Evolutionary conservation across 2,329 filamentous ascomycete species (phyloP), one percentile per base, ranked within the genome.

Genomic region (Gnomoniopsis smithogilvyi): DNA sequence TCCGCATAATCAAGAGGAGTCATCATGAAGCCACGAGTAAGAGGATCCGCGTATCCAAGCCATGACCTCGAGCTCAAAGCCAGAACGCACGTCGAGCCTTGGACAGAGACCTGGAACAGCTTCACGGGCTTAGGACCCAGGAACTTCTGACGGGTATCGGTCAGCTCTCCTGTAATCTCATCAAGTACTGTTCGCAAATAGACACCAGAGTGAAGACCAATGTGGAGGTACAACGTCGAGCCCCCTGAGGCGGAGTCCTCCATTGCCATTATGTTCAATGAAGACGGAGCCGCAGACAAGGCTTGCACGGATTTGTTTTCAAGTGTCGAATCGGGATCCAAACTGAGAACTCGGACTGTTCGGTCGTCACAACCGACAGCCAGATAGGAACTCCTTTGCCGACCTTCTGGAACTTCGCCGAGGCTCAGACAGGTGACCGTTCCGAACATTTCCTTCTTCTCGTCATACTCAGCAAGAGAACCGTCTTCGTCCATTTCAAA

Each of bases 311-410:
- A 97, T 70, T 96, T 96, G 72, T 89, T 95, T 72, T 96, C 92
- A 12, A 99, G 78, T 0, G 92, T 96, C 2, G 91, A 90, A 64
- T 97, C 93, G 0, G 92, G 92, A 68, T 96, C 92, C 33, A 97
- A 77, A 68, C 92, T 96, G 56, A 96, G 82, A 55, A 99, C 92
- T 55, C 95, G 90, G 55, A 99, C 95, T 0, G 95, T 98, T 60
- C 91, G 92, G 73, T 99, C 95, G 68, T 97, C 95, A 70, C 94
- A 98, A 6, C 96, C 96, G 48, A 99, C 94, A 47, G 96, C 96
- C 55, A 98, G 80, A 76, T 96, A 99, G 1, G 91, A 92, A 71
- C 93, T 96, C 70, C 96, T 84, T 46, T 94, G 79, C 51, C 92
- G 87, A 30, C 96, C 95, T 73, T 96, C 90, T 0, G 95, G 94